Percentiles rank a stretch among this genome's conserved stretches.
phyloP scores from a whole-genome alignment of 2,329 filamentous ascomycete genomes.

The Pseudodiploospora longispora region DNA sequence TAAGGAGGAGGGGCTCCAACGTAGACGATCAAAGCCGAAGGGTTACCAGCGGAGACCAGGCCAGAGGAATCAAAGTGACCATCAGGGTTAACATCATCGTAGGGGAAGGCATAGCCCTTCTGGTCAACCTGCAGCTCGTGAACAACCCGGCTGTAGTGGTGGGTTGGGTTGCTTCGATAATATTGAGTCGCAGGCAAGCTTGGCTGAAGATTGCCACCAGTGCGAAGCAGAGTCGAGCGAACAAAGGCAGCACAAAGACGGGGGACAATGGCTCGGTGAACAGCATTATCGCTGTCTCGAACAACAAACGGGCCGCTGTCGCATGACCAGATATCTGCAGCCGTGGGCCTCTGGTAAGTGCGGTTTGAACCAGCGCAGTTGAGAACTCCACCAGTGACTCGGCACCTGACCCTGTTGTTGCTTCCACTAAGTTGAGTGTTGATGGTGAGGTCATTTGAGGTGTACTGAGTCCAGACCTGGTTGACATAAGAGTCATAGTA shows the following conservation, averaged over 20 bases:
- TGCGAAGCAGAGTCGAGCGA: slow-evolving; percentile 33
- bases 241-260: slow-evolving; percentile 39
- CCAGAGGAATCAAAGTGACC: slow-evolving; percentile 42
- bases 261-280: slow-evolving; percentile 33
- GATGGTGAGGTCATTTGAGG: slow-evolving; percentile 27
- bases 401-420: slow-evolving; percentile 29
- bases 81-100: slow-evolving; percentile 55
- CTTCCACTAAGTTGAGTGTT: slow-evolving; percentile 28
- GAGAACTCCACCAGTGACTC: slow-evolving; percentile 24
- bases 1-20: slow-evolving; percentile 5
- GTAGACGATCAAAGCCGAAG: slow-evolving; percentile 17
- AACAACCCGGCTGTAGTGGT: slow-evolving; percentile 51
- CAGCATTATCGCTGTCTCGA: slow-evolving; percentile 24
- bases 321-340: slow-evolving; percentile 40
- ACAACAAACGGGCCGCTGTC: slow-evolving; percentile 37
- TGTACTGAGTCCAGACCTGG: slow-evolving; percentile 34
- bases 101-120: slow-evolving; percentile 55
- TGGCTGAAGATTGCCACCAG: slow-evolving; percentile 38
- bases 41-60: slow-evolving; percentile 16
- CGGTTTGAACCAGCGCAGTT: slow-evolving; percentile 32
- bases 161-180: slow-evolving; percentile 35
- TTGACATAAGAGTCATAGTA: slow-evolving; percentile 37
- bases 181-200: slow-evolving; percentile 26
- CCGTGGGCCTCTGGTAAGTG: slow-evolving; percentile 32
- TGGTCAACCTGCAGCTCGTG: slow-evolving; percentile 51